Conservation (phyloP, 2,329 filamentous ascomycete species). For the Cercospora sojina region DNA sequence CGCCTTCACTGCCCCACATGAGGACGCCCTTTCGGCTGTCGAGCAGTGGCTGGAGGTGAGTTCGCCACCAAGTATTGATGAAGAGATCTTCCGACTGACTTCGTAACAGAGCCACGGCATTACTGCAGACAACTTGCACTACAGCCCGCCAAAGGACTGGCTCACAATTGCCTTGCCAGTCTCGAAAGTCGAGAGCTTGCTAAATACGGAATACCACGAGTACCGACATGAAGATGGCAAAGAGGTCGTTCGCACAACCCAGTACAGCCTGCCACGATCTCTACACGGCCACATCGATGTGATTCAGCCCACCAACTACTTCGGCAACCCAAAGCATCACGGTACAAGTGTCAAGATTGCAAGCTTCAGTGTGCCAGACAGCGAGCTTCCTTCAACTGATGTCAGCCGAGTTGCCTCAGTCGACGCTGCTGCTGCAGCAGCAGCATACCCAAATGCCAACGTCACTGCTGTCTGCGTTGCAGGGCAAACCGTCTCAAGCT, state of each 20-base stretch:
- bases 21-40: conserved; percentile 52
- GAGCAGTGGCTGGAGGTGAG: conserved; percentile 53
- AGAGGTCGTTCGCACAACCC: conserved; percentile 54
- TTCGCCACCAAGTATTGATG: neutral
- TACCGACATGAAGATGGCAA: conserved; percentile 48
- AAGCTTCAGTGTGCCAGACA: conserved; percentile 9
- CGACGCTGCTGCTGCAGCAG: neutral
- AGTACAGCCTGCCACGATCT: conserved; percentile 62
- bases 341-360: conserved; percentile 16
- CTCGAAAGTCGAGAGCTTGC: conserved; percentile 49
- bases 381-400: conserved; percentile 1
- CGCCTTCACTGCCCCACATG: conserved; percentile 54
- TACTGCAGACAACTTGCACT: conserved; percentile 14
- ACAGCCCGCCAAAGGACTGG: conserved; percentile 50
- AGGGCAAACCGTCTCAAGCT: conserved; percentile 45
- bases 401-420: conserved; percentile 1
- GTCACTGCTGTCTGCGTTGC: conserved; percentile 17
- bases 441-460: neutral
- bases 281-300: conserved; percentile 58
- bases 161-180: conserved; percentile 54
- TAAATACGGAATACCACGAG: conserved; percentile 58
- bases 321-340: conserved; percentile 21
- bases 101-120: conserved; percentile 50
- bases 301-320: conserved; percentile 57
- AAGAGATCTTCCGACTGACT: conserved; percentile 43